These are phyloP conservation scores for Allodekkera sacchari DNA, from an alignment of 805 yeast species.

Conservation along the genomic window DNA sequence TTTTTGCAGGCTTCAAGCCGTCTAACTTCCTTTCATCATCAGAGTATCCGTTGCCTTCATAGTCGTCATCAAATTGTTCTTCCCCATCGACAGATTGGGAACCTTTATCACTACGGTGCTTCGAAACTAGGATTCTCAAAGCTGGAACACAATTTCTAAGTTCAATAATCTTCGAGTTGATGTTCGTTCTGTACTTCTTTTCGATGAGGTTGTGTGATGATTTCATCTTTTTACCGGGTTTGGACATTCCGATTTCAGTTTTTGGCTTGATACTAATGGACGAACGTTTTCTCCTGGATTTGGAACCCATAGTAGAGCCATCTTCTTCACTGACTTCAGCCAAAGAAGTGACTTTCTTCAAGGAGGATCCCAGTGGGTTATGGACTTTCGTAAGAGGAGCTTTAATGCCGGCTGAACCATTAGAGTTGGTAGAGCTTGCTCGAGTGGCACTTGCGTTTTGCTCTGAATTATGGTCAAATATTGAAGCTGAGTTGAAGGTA, in stretches of 20 bases:
- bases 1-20: conserved; percentile 69
- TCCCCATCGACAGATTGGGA: conserved; percentile 25
- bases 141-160: conserved; percentile 77
- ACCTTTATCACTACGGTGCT: conserved; percentile 19
- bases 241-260: conserved; percentile 2
- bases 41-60: conserved; percentile 43
- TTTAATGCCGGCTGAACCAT: too few species aligned
- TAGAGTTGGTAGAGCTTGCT: not conserved
- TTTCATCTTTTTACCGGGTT: conserved; percentile 37
- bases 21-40: conserved; percentile 53
- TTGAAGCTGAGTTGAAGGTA: conserved; percentile 14
- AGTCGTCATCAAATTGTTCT: conserved; percentile 37
- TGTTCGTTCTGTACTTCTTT: conserved; percentile 73
- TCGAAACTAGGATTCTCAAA: conserved; percentile 38
- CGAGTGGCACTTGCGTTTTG: conserved; percentile 3
- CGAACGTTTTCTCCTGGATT: conserved; percentile 5
- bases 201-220: conserved; percentile 77
- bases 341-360: too few species aligned
- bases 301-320: not conserved
- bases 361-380: too few species aligned
- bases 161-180: conserved; percentile 64
- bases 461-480: conserved; percentile 1
- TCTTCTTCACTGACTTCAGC: too few species aligned
- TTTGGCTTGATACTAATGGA: conserved; percentile 1
- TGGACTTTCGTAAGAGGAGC: too few species aligned